Evolutionary conservation across 257 asterid genomes (phyloP), one percentile per base, ranked within the genome.

Genomic region (Rhazya stricta): DNA sequence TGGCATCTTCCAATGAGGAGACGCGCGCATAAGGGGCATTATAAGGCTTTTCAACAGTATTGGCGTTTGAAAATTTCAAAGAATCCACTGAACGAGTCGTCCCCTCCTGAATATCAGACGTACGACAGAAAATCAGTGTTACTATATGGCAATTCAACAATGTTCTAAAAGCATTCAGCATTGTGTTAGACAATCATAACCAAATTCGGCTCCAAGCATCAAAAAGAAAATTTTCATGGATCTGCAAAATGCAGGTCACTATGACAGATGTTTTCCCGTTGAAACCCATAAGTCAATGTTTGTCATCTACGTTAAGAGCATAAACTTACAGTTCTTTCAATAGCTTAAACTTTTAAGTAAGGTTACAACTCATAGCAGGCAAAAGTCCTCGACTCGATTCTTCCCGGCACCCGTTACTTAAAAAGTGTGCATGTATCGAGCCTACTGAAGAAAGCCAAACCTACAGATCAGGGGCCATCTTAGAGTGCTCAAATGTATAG

Each of bases 1-100:
- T 80, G 83, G 90, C 88, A 78, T 85, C 94, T 81, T 88, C 96
- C 76, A 85, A 46, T 50, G 97, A 91, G 74, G 98, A 84, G 74
- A 71, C 78, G 19, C 87, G 92, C 70, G 95, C 98, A 85, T 86
- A 60, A 34, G 96, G 91, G 73, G 90, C 92, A 70, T 51, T 78
- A 78, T 88, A 86, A 68, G 87, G 83, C 80, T 84, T 84, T 80
- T 79, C 89, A 43, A 83, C 75, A 66, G 80, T 65, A 58, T 75
- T 74, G 16, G 41, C 67, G 80, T 75, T 60, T 41, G 77, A 58
- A 69, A 39, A 53, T 72, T 80, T 81, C 71, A 83, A 82, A 62
- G 86, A 79, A 69, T 82, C 91, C 84, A 75, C 86, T 18, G 84
- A 72, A 62, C 77, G 73, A 80, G 78, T 74, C 34, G 79, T 70